Conservation (phyloP, 352 stramenopile species). For the Phytophthora chlamydospora region DNA sequence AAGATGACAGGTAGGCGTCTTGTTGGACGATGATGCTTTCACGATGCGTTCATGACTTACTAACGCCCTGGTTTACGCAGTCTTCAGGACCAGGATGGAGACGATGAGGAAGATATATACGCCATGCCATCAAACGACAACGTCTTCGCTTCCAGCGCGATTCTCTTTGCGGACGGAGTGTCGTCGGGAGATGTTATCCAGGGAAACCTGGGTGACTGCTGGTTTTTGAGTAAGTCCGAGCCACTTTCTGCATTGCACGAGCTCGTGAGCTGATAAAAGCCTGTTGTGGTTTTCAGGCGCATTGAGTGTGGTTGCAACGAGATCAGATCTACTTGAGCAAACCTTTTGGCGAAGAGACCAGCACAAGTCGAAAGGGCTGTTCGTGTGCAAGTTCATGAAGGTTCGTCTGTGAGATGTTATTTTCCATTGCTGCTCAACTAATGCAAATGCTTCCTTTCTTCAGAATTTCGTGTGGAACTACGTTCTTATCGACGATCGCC, state of each 20-base stretch:
- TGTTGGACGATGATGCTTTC: no score
- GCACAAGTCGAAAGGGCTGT: conserved; percentile 80
- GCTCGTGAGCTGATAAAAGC: neutral
- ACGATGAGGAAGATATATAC: conserved; percentile 30
- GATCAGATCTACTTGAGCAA: conserved; percentile 79
- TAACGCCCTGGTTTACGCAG: conserved; percentile 3
- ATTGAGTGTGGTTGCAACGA: conserved; percentile 86
- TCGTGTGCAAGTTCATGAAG: conserved; percentile 94
- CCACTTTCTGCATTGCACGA: neutral
- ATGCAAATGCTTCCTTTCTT: neutral
- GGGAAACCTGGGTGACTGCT: conserved; percentile 92
- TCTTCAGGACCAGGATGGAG: conserved; percentile 34
- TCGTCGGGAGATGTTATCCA: conserved; percentile 90
- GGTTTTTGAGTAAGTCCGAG: conserved; percentile 84
- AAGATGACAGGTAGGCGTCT: conserved; percentile 27
- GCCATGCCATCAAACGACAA: conserved; percentile 27
- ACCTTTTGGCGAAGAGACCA: conserved; percentile 80
- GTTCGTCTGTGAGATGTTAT: conserved; percentile 29
- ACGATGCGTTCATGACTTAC: no score
- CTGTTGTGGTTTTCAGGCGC: conserved; percentile 51
- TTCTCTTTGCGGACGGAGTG: conserved; percentile 77
- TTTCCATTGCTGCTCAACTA: neutral
- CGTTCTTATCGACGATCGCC: conserved; percentile 91
- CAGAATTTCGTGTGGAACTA: conserved; percentile 92
- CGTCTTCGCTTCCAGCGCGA: conserved; percentile 66